Evolutionary conservation across 805 yeast genomes (phyloP).

Genomic region (Wickerhamomyces sydowiorum): DNA sequence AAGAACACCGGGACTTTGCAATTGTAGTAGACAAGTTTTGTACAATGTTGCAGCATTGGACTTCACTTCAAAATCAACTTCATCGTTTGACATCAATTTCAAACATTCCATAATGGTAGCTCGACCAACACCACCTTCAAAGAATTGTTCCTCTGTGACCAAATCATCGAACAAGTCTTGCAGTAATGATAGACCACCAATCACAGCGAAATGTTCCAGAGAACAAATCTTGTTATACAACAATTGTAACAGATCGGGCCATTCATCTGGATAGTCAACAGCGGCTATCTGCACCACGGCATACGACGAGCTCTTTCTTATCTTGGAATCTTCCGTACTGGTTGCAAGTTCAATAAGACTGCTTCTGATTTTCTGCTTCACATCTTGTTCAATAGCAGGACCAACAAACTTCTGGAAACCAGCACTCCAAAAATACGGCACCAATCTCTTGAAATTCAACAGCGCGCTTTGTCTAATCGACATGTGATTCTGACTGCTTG

Average conservation of each 20-base stretch:
- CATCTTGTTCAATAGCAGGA: constrained; percentile 48
- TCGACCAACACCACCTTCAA: constrained; percentile 63
- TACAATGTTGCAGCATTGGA: constrained; percentile 46
- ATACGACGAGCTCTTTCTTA: constrained; percentile 63
- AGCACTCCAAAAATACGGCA: constrained; percentile 76
- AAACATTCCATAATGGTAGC: constrained; percentile 47
- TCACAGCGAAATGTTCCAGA: constrained; percentile 21
- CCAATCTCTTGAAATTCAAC: constrained; percentile 59
- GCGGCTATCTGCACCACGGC: constrained; percentile 81
- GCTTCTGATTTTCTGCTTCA: constrained; percentile 46
- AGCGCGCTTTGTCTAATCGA: constrained; percentile 56
- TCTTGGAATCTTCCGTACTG: constrained; percentile 46
- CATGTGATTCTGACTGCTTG: constrained; percentile 22
- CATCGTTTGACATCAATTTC: constrained; percentile 28
- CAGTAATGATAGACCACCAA: constrained; percentile 56
- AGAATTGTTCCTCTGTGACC: constrained; percentile 81
- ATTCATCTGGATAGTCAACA: constrained; percentile 91
- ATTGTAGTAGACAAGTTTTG: constrained; percentile 44
- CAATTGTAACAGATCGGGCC: constrained; percentile 65
- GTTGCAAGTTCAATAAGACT: constrained; percentile 40
- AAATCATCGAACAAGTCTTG: constrained; percentile 82
- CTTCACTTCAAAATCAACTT: constrained; percentile 33
- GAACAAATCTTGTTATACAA: constrained; percentile 39
- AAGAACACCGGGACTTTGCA: constrained; percentile 45
- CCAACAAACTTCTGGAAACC: constrained; percentile 75